Evolutionary conservation across 208 protist genomes (phyloP).

Genomic region (Trypanosoma cruzi): DNA sequence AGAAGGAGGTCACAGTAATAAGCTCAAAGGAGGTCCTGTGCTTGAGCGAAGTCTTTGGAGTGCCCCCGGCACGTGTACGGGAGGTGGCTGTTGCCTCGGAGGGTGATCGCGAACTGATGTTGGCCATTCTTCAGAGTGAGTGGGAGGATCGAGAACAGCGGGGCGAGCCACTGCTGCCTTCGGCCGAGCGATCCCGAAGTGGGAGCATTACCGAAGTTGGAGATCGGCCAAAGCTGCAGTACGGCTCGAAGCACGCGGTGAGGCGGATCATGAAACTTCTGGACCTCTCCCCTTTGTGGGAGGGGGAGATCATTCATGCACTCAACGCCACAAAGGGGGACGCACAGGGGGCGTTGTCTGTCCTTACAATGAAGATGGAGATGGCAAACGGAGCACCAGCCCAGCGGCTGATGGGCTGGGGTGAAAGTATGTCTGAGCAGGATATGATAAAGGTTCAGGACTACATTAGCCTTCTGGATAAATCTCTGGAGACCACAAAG

Average conservation of each 20-base stretch:
- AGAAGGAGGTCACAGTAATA: slow-evolving; percentile 33
- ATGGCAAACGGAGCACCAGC: slow-evolving; percentile 26
- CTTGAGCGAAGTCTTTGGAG: slow-evolving; percentile 40
- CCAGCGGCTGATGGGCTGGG: slow-evolving; percentile 4
- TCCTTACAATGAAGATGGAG: slow-evolving; percentile 36
- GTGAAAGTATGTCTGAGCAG: slow-evolving; percentile 31
- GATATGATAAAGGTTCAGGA: slow-evolving; percentile 36
- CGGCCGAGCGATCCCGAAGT: slow-evolving; percentile 12
- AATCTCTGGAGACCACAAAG: slow-evolving; percentile 24
- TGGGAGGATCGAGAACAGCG: slow-evolving; percentile 27
- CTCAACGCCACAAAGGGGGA: slow-evolving; percentile 73
- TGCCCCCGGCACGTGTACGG: slow-evolving; percentile 43
- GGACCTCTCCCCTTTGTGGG: slow-evolving; percentile 41
- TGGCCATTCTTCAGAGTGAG: slow-evolving; percentile 58
- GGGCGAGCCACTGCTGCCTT: slow-evolving; percentile 19
- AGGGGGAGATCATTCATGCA: slow-evolving; percentile 54
- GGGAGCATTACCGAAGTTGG: not conserved
- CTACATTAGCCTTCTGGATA: slow-evolving; percentile 28
- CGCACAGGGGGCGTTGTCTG: slow-evolving; percentile 44
- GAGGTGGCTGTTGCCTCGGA: slow-evolving; percentile 62
- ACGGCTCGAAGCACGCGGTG: slow-evolving; percentile 60
- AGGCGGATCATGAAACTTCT: slow-evolving; percentile 59
- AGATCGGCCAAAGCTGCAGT: slow-evolving; percentile 33
- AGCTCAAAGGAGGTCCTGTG: slow-evolving; percentile 52
- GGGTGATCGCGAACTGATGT: slow-evolving; percentile 65